These are phyloP conservation scores for Sisymbrium altissimum DNA, from an alignment of 345 rosid genomes.

Conservation along the genomic window DNA sequence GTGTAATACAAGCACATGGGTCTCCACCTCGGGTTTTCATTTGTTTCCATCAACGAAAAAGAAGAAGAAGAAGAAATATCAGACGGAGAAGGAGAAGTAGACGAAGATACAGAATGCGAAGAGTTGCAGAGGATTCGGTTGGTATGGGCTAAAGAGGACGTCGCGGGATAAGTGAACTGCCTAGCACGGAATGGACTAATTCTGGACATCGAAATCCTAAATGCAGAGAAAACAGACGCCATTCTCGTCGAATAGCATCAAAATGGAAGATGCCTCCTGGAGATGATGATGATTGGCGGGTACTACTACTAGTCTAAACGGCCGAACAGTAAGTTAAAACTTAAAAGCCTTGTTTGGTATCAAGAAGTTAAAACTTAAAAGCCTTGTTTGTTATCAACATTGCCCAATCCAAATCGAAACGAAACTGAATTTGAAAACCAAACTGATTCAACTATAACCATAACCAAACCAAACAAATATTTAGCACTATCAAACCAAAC, in stretches of 20 bases:
- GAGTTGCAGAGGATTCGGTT: constrained; percentile 19
- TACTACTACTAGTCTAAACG: background rate
- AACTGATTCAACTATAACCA: background rate
- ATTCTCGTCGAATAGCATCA: constrained; percentile 17
- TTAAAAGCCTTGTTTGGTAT: too few species aligned
- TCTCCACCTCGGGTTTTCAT: constrained; percentile 43
- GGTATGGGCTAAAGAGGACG: constrained; percentile 17
- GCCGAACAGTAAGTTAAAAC: background rate
- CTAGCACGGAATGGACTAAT: constrained; percentile 18
- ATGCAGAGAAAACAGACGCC: constrained; percentile 29
- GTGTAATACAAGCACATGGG: constrained; percentile 85
- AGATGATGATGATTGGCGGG: background rate
- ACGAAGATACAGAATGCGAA: constrained; percentile 26
- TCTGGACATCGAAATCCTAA: constrained; percentile 30
- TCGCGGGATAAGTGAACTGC: constrained; percentile 14
- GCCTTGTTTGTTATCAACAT: too few species aligned
- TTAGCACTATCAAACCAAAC: background rate
- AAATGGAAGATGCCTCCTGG: background rate
- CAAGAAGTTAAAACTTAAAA: too few species aligned
- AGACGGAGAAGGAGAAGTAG: constrained; percentile 21
- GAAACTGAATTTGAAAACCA: background rate
- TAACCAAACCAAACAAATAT: background rate
- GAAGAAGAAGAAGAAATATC: constrained; percentile 14
- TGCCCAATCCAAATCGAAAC: constrained; percentile 4
- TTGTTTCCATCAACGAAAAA: constrained; percentile 22